Evolutionary conservation across 306 rosid genomes (phyloP).

Genomic region (Cucurbita maxima): DNA sequence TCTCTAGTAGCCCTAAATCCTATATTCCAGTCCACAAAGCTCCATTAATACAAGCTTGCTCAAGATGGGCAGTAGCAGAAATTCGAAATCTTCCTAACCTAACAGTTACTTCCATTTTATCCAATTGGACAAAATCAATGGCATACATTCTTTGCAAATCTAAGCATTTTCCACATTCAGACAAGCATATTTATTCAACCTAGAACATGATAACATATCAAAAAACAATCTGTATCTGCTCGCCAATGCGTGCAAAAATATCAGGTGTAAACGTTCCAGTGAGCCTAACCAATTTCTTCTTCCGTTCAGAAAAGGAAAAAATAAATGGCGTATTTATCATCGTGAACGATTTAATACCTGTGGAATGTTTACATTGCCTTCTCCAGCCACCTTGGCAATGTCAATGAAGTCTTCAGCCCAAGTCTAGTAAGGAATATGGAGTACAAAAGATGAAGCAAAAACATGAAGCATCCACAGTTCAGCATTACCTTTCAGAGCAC

Average conservation of each 20-base stretch:
- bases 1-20: too few species aligned
- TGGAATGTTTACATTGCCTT: conserved; percentile 28
- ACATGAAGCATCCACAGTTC: conserved; percentile 60
- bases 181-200: too few species aligned
- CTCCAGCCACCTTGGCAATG: conserved; percentile 84
- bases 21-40: neutral
- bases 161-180: too few species aligned
- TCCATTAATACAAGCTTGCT: neutral
- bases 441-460: conserved; percentile 78
- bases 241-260: too few species aligned
- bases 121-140: neutral
- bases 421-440: conserved; percentile 71
- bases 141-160: neutral
- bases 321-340: neutral
- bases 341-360: neutral
- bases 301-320: neutral
- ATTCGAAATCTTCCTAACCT: neutral
- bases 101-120: neutral
- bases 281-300: neutral
- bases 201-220: too few species aligned
- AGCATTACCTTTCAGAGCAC: conserved; percentile 43
- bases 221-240: too few species aligned
- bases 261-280: neutral
- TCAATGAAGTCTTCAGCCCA: conserved; percentile 72
- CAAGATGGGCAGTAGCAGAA: neutral